Percentiles rank a stretch among this genome's conserved stretches.
Evolutionary conservation across 2,329 filamentous ascomycete species (phyloP).

Genomic region (Beauveria caledonica): DNA sequence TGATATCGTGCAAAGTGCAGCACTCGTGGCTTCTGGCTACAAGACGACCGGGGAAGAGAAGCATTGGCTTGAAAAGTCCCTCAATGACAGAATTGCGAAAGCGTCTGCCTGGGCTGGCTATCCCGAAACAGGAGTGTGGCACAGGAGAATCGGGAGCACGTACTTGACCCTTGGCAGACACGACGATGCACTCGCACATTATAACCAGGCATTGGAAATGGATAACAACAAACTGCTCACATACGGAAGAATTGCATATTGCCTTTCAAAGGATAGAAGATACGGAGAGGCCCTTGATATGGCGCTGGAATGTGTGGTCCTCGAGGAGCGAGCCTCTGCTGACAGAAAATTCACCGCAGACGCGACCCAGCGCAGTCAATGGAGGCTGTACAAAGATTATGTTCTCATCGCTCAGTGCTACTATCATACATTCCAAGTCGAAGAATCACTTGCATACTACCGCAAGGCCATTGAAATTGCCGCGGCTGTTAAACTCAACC

Average conservation of each 20-base stretch:
- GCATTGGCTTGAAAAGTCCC: conserved; percentile 28
- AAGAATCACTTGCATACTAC: conserved; percentile 28
- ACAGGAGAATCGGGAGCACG: conserved; percentile 32
- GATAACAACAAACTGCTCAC: conserved; percentile 32
- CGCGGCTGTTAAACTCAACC: conserved; percentile 18
- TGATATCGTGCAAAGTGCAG: conserved; percentile 34
- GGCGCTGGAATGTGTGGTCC: conserved; percentile 28
- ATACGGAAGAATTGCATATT: conserved; percentile 32
- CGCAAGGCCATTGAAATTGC: conserved; percentile 27
- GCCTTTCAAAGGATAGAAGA: conserved; percentile 27
- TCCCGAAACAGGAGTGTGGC: conserved; percentile 28
- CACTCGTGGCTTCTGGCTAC: conserved; percentile 30
- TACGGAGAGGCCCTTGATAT: conserved; percentile 28
- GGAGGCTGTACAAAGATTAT: conserved; percentile 34
- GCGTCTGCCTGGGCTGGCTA: conserved; percentile 30
- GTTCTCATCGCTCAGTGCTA: conserved; percentile 30
- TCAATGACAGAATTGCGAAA: conserved; percentile 27
- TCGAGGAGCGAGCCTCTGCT: conserved; percentile 24
- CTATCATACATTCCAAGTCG: conserved; percentile 23
- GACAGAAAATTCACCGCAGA: conserved; percentile 18
- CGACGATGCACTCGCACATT: conserved; percentile 27
- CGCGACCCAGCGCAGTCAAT: conserved; percentile 23
- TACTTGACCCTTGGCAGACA: conserved; percentile 30
- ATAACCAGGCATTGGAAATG: conserved; percentile 27
- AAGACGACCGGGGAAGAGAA: conserved; percentile 28